Base-by-base conservation (phyloP, 305 asterid genomes). In the Salvia sclarea region DNA sequence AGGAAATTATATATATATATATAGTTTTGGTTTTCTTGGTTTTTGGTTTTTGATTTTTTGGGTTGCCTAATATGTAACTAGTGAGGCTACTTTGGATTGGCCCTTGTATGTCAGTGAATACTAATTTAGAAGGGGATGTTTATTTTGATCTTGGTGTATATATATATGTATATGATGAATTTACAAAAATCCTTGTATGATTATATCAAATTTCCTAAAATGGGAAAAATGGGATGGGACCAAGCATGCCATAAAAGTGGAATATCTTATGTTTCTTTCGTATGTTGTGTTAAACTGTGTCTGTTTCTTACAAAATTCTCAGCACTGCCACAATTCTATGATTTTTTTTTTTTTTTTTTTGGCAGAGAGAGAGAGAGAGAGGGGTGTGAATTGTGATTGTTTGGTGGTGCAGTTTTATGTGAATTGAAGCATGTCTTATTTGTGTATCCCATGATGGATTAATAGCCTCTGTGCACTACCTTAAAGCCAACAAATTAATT, bases 401-500 rank as follows among this genome's bases (percentile, higher is more conserved):
- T n/a, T 6, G 40, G 1, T 5, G 40, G 1, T 38, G 11, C 7
- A 54, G 11, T 9, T 48, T 33, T 25, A 49, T 21, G 55, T 17
- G 55, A 52, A 18, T 43, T 17, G 10, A 22, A 17, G 12, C 4
- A 30, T 17, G 33, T 48, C 25, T 21, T 49, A 5, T 49, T 38
- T 20, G 24, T 75, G 76, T 66, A 56, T 47, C 68, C 83, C 73
- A 71, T 55, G 54, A 59, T 74, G 65, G 74, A 75, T 53, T 66
- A 43, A 54, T 65, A 54, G 10, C 43, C 43, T 11, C 5, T 49
- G 13, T 17, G 30, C 68, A 56, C 74, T 1, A 33, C 77, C 77
- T 74, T 74, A 80, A 77, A 73, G 78, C 40, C 70, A 80, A 63
- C 76, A 67, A 71, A 59, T 40, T 10, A 71, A 68, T 55, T 72